These are phyloP conservation scores for Aspergillus kassunensis DNA, from an alignment of 495 filamentous ascomycete genomes.

Conservation along the genomic window DNA sequence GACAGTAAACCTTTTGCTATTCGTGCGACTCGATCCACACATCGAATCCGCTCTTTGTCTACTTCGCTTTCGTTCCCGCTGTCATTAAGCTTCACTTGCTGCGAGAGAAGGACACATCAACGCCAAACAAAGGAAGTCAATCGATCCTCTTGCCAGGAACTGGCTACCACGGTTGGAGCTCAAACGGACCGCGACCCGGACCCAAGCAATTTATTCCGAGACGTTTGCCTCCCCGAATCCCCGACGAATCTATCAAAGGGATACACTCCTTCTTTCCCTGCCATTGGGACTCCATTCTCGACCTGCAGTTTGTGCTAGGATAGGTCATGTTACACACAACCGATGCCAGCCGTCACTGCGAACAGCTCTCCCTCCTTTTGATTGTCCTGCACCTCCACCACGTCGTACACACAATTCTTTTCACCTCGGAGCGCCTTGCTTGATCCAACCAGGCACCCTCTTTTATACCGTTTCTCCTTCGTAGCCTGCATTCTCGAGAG, in stretches of 20 bases:
- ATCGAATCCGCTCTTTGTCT: conserved; percentile 7
- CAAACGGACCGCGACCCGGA: conserved; percentile 6
- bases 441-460: too few relatives aligned
- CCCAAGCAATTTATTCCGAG: conserved; percentile 1
- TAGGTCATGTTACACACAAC: conserved; percentile 22
- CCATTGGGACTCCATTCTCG: conserved; percentile 12
- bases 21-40: conserved; percentile 15
- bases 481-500: conserved; percentile 2
- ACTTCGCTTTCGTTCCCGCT: not conserved
- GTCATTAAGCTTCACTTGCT: too few relatives aligned
- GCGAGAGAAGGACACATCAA: conserved; percentile 2
- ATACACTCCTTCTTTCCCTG: conserved; percentile 14
- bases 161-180: not conserved
- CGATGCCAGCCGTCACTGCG: conserved; percentile 24
- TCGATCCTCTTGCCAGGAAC: too few relatives aligned
- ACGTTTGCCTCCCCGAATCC: conserved; percentile 21
- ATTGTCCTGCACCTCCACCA: conserved; percentile 22
- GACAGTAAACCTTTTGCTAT: conserved; percentile 16
- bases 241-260: conserved; percentile 16
- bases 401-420: conserved; percentile 19
- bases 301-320: conserved; percentile 21
- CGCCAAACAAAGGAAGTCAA: conserved; percentile 16
- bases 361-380: conserved; percentile 17
- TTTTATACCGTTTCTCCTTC: conserved; percentile 18
- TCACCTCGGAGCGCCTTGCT: conserved; percentile 11